phyloP scores from a whole-genome alignment of 306 rosid species.

The Quercus engelmannii region DNA sequence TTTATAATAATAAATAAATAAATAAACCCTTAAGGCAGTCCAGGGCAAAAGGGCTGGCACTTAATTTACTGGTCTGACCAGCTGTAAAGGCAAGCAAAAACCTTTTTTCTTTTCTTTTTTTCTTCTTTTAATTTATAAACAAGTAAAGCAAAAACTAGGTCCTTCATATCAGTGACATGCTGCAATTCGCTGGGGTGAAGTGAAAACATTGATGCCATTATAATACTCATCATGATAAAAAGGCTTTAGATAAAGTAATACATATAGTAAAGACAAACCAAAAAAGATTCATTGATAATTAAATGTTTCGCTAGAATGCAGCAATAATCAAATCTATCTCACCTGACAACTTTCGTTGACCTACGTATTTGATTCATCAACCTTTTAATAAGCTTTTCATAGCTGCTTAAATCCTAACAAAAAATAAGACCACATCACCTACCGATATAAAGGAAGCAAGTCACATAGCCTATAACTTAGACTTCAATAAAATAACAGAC shows the following conservation, averaged over 20 bases:
- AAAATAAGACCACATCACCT: background rate
- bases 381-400: slow-evolving; percentile 61
- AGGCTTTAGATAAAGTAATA: background rate
- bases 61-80: background rate
- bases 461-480: too few relatives aligned
- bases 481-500: background rate
- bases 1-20: too few relatives aligned
- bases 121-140: too few relatives aligned
- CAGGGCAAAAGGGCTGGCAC: background rate
- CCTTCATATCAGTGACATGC: background rate
- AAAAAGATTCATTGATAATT: background rate
- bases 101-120: too few relatives aligned
- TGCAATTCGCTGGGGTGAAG: background rate
- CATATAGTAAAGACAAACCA: background rate
- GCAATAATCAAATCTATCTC: slow-evolving; percentile 18
- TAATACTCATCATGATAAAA: background rate
- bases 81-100: background rate
- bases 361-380: slow-evolving; percentile 63
- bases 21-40: background rate
- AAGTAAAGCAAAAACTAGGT: background rate
- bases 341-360: slow-evolving; percentile 71
- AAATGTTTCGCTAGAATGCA: background rate
- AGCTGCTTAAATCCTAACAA: slow-evolving; percentile 53
- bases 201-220: background rate
- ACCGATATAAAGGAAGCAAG: too few relatives aligned